These are phyloP conservation scores for Salix dunnii DNA, from an alignment of 345 rosid species.

Conservation along the genomic window DNA sequence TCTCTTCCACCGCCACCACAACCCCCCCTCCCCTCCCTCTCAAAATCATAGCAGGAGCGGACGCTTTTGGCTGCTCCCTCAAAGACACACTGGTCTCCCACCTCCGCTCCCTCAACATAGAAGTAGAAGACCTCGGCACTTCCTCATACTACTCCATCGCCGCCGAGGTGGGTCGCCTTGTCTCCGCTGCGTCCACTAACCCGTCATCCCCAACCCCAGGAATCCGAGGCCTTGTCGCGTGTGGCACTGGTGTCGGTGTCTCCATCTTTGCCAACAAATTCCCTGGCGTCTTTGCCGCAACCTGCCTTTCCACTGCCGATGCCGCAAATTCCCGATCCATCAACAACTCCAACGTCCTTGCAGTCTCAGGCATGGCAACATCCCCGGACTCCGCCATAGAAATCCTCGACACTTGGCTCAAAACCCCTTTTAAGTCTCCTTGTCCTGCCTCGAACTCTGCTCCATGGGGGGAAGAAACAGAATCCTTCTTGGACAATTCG, in stretches of 20 bases:
- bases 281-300: constrained; percentile 74
- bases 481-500: constrained; percentile 50
- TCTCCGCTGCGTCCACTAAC: constrained; percentile 38
- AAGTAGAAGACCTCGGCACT: constrained; percentile 79
- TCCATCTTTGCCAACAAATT: constrained; percentile 88
- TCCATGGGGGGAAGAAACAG: constrained; percentile 59
- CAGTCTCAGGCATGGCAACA: constrained; percentile 64
- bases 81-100: constrained; percentile 65
- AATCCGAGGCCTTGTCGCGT: constrained; percentile 62
- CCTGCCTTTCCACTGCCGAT: constrained; percentile 62
- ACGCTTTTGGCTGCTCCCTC: constrained; percentile 54
- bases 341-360: constrained; percentile 72
- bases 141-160: constrained; percentile 74
- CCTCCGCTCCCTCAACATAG: constrained; percentile 70
- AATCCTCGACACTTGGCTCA: constrained; percentile 64
- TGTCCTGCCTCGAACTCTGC: constrained; percentile 61
- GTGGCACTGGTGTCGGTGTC: constrained; percentile 82
- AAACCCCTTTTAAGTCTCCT: constrained; percentile 70
- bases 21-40: constrained; percentile 20
- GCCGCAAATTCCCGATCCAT: constrained; percentile 75
- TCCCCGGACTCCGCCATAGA: constrained; percentile 54
- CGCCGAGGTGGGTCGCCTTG: constrained; percentile 77
- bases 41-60: constrained; percentile 69
- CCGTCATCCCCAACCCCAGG: constrained; percentile 27
- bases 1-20: constrained; percentile 4